Evolutionary conservation across 805 yeast species (phyloP).

Genomic region (Zygosaccharomyces lentus): DNA sequence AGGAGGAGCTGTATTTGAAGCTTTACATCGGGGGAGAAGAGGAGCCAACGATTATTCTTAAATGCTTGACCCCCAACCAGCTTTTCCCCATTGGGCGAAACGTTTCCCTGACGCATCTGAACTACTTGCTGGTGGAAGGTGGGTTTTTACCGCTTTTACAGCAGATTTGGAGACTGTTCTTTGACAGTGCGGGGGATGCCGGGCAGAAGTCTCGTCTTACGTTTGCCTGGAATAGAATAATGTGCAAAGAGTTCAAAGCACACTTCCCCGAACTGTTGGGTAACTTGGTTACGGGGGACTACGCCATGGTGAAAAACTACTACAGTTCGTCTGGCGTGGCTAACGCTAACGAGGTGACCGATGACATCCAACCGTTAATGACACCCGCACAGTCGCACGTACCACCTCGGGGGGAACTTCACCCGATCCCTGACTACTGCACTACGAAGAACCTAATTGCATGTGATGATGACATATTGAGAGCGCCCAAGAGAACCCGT

Average conservation of each 20-base stretch:
- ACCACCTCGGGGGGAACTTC: neutral
- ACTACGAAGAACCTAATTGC: conserved; percentile 12
- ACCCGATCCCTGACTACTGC: neutral
- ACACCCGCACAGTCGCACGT: neutral
- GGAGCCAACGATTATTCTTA: conserved; percentile 21
- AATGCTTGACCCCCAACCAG: conserved; percentile 31
- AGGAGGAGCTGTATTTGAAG: conserved; percentile 24
- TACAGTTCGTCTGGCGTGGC: conserved; percentile 6
- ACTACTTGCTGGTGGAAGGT: conserved; percentile 12
- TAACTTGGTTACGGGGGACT: conserved; percentile 25
- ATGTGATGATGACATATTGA: conserved; percentile 13
- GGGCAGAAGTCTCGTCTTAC: conserved; percentile 6
- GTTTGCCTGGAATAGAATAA: conserved; percentile 32
- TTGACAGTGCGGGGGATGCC: conserved; percentile 2
- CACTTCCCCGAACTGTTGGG: conserved; percentile 31
- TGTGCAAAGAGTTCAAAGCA: conserved; percentile 26
- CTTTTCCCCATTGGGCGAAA: conserved; percentile 28
- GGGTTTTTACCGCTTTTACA: conserved; percentile 25
- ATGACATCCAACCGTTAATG: neutral
- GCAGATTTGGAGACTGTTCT: conserved; percentile 22
- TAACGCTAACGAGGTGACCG: conserved; percentile 3
- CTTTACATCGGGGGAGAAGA: conserved; percentile 23
- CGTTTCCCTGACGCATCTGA: conserved; percentile 26
- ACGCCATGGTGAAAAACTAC: conserved; percentile 18
- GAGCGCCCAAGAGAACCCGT: conserved; percentile 3